Evolutionary conservation across 768 basidiomycete species (phyloP), one percentile per base, ranked within the genome.

Genomic region (Tephrocybe sp.): DNA sequence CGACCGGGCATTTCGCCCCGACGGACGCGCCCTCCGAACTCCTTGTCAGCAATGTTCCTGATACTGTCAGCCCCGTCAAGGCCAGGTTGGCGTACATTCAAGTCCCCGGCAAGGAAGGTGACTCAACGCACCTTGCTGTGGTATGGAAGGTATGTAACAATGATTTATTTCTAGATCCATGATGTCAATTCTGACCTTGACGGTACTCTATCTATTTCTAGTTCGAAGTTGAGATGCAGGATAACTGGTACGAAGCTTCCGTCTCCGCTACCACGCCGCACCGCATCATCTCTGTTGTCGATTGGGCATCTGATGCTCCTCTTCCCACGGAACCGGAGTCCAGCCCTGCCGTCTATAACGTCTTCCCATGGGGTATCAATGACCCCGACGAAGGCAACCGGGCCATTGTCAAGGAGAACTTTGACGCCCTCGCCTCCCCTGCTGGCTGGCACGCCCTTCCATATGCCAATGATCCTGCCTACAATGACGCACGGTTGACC

Each of bases 211-310:
- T 47, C 33, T 42, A 30, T 45, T 18, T 50, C 30, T 49, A 87
- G 83, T 88, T 94, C 60, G 91, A 94, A 63, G 87, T 95, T 38
- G 88, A 93, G 76, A 91, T 95, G 88, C 63, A 84, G 61, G 85
- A 97, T 69, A 97, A 94, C 69, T 95, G 91, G 91, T 98, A 98
- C 59, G 93, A 97, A 66, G 81, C 92, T 3, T 78, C 90, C 18
- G 85, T 99, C 34, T 84, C 88, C 10, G 83, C 81, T 1, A 64
- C 70, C 23, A 66, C 76, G n/a, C 88, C 91, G 21, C 85, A 92
- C 62, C 78, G 83, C 53, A 84, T 94, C 57, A 71, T 97, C 60
- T 84, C 87, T 22, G 91, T 94, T 30, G 90, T 95, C 53, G 95
- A 98, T 64, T 97, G 94, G 94, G 93, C 86, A 1, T 86, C 88